Evolutionary conservation across 208 protist species (phyloP).

Genomic region (Trichomonas vaginalis): DNA sequence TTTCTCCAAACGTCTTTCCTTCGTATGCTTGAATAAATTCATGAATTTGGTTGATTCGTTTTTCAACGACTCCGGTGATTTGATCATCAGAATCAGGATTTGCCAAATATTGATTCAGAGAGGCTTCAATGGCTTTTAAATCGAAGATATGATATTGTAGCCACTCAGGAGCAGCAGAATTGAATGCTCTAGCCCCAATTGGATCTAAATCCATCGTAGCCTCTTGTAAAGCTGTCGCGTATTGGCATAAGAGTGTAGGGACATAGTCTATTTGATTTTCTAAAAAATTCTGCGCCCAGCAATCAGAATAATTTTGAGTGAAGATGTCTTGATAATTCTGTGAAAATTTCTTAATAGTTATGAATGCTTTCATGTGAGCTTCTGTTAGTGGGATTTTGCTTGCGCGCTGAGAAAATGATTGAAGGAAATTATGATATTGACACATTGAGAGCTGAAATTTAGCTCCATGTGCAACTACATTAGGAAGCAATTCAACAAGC

Average conservation of each 20-base stretch:
- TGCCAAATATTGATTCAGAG: background rate
- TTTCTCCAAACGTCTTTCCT: background rate
- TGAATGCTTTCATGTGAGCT: background rate
- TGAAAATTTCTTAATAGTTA: background rate
- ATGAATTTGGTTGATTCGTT: background rate
- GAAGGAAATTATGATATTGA: background rate
- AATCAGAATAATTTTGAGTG: background rate
- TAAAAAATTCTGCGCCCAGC: background rate
- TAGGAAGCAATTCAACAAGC: background rate
- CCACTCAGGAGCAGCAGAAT: background rate
- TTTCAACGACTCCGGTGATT: background rate
- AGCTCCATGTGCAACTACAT: background rate
- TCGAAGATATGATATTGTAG: background rate
- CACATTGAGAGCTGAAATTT: background rate
- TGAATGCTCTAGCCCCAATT: background rate
- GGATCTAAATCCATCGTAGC: background rate
- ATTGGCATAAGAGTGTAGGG: background rate
- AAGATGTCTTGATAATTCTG: background rate
- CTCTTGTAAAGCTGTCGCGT: background rate
- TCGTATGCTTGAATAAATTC: background rate
- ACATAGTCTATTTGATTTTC: background rate
- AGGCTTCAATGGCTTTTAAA: background rate
- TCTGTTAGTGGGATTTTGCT: background rate
- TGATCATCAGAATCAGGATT: background rate
- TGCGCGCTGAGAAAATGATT: background rate